Percentiles rank a stretch among this genome's conserved stretches.
These are phyloP conservation scores for Leucoagaricus sp. DNA, from an alignment of 1,284 basidiomycete species.

Conservation along the genomic window DNA sequence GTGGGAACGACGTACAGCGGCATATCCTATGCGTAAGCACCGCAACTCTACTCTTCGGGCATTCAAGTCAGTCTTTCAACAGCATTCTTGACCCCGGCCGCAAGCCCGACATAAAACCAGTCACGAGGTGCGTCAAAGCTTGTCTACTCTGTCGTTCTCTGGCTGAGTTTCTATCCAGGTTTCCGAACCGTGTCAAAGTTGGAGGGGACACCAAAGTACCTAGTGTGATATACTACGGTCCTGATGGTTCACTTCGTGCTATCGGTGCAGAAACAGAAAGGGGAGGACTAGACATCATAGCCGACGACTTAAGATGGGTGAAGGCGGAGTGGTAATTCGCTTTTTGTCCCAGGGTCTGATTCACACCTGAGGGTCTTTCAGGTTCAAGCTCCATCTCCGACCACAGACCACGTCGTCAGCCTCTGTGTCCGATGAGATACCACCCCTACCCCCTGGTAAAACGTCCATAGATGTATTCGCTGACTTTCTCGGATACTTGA, in stretches of 20 bases:
- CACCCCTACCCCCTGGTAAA: conserved; percentile 43
- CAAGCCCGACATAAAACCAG: conserved; percentile 15
- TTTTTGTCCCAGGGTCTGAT: background rate
- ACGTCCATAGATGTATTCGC: conserved; percentile 43
- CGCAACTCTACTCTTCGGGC: background rate
- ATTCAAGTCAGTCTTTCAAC: background rate
- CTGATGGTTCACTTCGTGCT: conserved; percentile 23
- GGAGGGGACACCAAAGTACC: conserved; percentile 30
- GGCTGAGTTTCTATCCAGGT: conserved; percentile 15
- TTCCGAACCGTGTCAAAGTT: conserved; percentile 24
- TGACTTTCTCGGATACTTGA: conserved; percentile 54
- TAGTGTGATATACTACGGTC: conserved; percentile 29
- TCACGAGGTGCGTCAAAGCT: conserved; percentile 10
- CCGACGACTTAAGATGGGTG: conserved; percentile 28
- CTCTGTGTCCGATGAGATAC: conserved; percentile 29
- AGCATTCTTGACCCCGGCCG: conserved; percentile 19
- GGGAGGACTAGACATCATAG: conserved; percentile 25
- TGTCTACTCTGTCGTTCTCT: background rate
- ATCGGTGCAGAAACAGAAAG: conserved; percentile 30
- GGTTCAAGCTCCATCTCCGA: conserved; percentile 34
- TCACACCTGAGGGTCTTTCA: conserved; percentile 1
- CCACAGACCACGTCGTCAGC: conserved; percentile 16
- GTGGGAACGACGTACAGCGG: conserved; percentile 20
- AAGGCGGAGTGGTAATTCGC: conserved; percentile 30
- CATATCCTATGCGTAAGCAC: conserved; percentile 18